Evolutionary conservation across 352 stramenopile species (phyloP), one percentile per base, ranked within the genome.

Genomic region (Lagenidium giganteum): DNA sequence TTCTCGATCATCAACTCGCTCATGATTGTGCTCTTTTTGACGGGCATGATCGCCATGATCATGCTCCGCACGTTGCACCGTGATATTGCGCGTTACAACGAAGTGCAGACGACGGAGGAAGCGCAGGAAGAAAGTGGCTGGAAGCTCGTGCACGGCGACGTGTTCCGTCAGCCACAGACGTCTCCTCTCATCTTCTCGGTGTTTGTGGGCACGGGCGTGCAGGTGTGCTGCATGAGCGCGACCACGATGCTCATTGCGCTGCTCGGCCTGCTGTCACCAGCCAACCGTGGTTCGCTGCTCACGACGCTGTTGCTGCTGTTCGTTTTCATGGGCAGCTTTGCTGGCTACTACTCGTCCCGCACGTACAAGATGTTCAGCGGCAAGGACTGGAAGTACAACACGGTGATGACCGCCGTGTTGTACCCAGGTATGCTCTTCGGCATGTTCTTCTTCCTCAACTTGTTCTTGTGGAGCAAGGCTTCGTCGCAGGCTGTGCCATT

Each of bases 1-100:
- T 99, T 99, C 74, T 96, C 93, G 49, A 99, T 99, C 69, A 95
- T 99, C 54, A 99, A 99, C 76, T 98, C 92, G 40, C 84, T 99
- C 43, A 98, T 99, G 94, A 99, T 99, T 61, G 96, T 98, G 31
- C 70, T 99, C 7, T 99, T 99, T 74, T 81, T 99, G 35, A 99
- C 95, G 6, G 96, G 95, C 48, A 98, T 99, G 57, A 98, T 99
- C 33, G 96, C 93, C 21, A 99, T 98, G 74, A 99, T 99, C 70
- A 98, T 99, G 90, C 75, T 99, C 40, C 92, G 96, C 33, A 99
- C 96, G 26, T 83, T 99, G n/a, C 89, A 97, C 51, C 95, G 93
- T 48, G 97, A 99, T 74, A 98, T 99, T 55, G 76, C 82, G 40
- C 78, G 82, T 28, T 99, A 99, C 73, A 98, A 98, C 55, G 94